These are phyloP conservation scores for Psilocybe subaeruginosa DNA, from an alignment of 768 basidiomycete species.

Conservation along the genomic window DNA sequence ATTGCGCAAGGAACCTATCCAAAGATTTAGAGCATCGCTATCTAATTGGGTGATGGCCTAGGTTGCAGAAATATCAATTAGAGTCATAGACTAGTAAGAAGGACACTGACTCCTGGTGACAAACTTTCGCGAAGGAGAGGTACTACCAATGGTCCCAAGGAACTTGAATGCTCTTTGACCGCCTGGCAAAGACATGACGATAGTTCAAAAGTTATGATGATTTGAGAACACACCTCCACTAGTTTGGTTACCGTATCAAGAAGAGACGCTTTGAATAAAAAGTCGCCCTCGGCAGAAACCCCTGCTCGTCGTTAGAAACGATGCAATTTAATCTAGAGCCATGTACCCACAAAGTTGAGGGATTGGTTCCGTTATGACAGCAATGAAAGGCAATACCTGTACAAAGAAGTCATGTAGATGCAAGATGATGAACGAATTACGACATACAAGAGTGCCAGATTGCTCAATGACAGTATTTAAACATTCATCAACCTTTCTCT, in stretches of 20 bases:
- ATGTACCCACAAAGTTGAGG: conserved; percentile 67
- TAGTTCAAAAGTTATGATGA: background rate
- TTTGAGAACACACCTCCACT: conserved; percentile 50
- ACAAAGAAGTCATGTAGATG: conserved; percentile 1
- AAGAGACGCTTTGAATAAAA: conserved; percentile 71
- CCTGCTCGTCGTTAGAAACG: conserved; percentile 43
- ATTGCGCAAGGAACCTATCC: conserved; percentile 73
- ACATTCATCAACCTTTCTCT: conserved; percentile 69
- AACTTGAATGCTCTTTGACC: conserved; percentile 60
- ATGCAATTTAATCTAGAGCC: background rate
- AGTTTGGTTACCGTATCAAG: conserved; percentile 73
- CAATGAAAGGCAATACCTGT: conserved; percentile 71
- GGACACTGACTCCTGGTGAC: conserved; percentile 49
- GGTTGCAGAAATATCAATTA: background rate
- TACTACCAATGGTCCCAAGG: conserved; percentile 57
- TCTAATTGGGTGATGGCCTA: conserved; percentile 75
- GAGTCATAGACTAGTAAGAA: background rate
- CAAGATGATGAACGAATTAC: background rate
- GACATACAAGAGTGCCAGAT: conserved; percentile 41
- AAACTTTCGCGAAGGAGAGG: conserved; percentile 70
- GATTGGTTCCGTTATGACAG: conserved; percentile 63
- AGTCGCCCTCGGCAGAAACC: conserved; percentile 68
- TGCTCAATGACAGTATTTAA: conserved; percentile 73
- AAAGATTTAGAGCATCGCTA: conserved; percentile 76
- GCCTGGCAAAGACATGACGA: conserved; percentile 49